Evolutionary conservation across 257 asterid species (phyloP).

Genomic region (Ophiorrhiza pumila): DNA sequence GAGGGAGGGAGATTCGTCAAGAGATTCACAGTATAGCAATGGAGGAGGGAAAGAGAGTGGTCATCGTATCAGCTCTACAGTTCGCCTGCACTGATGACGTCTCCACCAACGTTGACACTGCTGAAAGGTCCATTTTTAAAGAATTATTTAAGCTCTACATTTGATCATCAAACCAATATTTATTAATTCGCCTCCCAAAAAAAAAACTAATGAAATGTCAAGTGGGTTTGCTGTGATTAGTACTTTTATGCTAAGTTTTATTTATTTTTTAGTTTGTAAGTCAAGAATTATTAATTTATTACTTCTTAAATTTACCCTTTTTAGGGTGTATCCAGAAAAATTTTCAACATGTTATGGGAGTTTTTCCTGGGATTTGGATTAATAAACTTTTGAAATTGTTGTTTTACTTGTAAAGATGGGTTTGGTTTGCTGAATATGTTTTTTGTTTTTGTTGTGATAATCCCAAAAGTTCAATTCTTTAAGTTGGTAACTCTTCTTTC

Average conservation of each 20-base stretch:
- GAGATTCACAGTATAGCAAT: slow-evolving; percentile 3
- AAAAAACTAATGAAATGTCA: not conserved
- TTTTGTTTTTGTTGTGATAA: not conserved
- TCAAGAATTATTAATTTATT: not conserved
- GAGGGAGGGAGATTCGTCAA: not conserved
- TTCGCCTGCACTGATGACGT: slow-evolving; percentile 87
- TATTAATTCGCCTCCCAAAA: not conserved
- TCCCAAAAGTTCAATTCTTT: not conserved
- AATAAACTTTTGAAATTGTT: too few species aligned
- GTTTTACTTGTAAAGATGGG: not conserved
- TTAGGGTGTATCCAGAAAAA: not conserved
- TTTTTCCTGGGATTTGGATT: not conserved
- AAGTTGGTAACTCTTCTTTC: not conserved
- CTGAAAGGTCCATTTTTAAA: slow-evolving; percentile 54
- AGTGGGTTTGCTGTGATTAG: not conserved
- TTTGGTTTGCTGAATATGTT: not conserved
- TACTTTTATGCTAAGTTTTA: not conserved
- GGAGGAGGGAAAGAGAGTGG: slow-evolving; percentile 45
- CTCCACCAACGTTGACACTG: slow-evolving; percentile 65
- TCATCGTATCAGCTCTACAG: slow-evolving; percentile 75
- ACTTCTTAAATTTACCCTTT: not conserved
- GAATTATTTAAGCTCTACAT: not conserved
- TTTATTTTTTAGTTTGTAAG: not conserved
- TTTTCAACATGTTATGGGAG: not conserved
- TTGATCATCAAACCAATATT: not conserved